Evolutionary conservation across 31 red algal species (phyloP).

Genomic region (Porphyra umbilicalis): DNA sequence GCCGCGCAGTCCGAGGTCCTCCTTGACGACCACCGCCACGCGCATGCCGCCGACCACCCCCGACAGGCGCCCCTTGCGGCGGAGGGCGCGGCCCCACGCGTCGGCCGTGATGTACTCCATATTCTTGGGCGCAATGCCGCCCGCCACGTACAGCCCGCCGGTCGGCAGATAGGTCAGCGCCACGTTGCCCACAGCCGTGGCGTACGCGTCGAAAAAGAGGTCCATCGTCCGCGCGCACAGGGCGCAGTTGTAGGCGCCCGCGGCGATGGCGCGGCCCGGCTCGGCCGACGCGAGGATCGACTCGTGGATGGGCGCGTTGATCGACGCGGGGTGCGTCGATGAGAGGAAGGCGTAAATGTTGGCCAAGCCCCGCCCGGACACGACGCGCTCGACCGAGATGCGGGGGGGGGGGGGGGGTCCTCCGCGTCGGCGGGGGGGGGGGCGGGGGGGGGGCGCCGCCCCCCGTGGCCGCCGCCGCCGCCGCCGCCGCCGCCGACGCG

Average conservation of each 20-base stretch:
- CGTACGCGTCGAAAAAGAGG: conserved; percentile 82
- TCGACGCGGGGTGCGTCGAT: conserved; percentile 47
- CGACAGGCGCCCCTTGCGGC: conserved; percentile 75
- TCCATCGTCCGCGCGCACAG: conserved; percentile 69
- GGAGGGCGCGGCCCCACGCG: conserved; percentile 36
- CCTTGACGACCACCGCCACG: conserved; percentile 72
- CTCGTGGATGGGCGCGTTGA: conserved; percentile 37
- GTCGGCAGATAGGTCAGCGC: conserved; percentile 83
- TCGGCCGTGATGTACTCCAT: conserved; percentile 57
- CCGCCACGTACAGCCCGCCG: conserved; percentile 87
- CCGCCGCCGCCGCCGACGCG: background rate
- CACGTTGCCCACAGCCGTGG: conserved; percentile 75
- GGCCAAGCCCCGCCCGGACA: conserved; percentile 78
- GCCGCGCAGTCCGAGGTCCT: conserved; percentile 87
- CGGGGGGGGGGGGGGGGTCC: conserved; percentile 22
- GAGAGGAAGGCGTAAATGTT: conserved; percentile 95
- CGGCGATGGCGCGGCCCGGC: conserved; percentile 47
- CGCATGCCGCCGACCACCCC: conserved; percentile 56
- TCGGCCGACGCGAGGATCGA: conserved; percentile 56
- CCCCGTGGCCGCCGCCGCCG: background rate
- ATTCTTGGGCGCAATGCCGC: conserved; percentile 95
- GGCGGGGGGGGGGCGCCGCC: no score
- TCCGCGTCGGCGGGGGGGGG: no score
- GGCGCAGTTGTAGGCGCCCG: conserved; percentile 55
- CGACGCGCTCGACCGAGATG: conserved; percentile 86